Evolutionary conservation across 148 eudicot genomes (phyloP), one percentile per base, ranked within the genome.

Genomic region (Vaccinium darrowii): DNA sequence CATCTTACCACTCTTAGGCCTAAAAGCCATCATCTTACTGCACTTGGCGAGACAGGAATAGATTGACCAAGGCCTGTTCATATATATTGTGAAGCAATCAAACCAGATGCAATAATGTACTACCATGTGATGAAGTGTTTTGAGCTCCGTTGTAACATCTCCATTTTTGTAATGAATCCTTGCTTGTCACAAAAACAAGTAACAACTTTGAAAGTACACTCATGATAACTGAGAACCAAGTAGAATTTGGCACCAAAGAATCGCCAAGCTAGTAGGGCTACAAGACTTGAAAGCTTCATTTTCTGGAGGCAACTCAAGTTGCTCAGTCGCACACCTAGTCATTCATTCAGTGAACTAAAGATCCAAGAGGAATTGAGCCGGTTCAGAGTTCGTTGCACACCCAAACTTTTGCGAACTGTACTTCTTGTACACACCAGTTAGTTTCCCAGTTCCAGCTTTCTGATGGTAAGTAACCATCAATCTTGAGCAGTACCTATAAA

Each of bases 401-500:
- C 62, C 81, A 52, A 78, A 78, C 62, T 78, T 78, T 9, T 11
- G 33, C 5, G 43, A 50, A 78, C 36, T 78, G 8, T 78, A 78
- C 60, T 78, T 78, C 81, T 78, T 78, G 81, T 78, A 27, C 25
- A 78, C 39, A 7, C 81, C 81, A 53, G 36, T 78, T 39, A 78
- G 81, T 52, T 52, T 52, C 54, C 81, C 62, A 52, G 62, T 52
- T 57, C 81, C 62, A 52, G 62, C 60, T 52, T 52, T 78, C 62
- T 25, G 36, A 78, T 78, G 81, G 81, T 50, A 78, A 52, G 81
- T 23, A 14, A 78, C 81, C 81, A 78, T 78, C 81, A 78, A 30
- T 52, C 81, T 52, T 13, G 81, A 78, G 81, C 81, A 78, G 0
- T 78, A 60, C 81, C 81, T 78, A 21, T 52, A 23, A 51, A 15